Evolutionary conservation across 306 rosid species (phyloP).

Genomic region (Pachyrhizus erosus): DNA sequence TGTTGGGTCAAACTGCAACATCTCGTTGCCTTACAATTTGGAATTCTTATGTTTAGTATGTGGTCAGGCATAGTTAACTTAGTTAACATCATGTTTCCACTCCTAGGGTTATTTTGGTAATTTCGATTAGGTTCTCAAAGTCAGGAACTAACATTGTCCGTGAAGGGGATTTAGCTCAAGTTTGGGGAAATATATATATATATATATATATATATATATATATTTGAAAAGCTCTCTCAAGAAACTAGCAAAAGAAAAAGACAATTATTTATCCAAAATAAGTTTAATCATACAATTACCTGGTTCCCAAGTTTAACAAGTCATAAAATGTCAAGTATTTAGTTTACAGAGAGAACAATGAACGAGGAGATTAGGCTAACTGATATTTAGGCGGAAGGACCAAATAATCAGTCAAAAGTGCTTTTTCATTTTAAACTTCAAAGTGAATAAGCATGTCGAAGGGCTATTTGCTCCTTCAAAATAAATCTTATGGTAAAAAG

Average conservation of each 20-base stretch:
- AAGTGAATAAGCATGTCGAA: not conserved
- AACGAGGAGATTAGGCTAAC: not conserved
- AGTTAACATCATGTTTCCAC: not conserved
- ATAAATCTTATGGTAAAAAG: slow-evolving; percentile 1
- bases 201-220: no score
- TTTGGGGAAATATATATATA: not conserved
- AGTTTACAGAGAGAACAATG: not conserved
- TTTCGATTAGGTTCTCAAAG: not conserved
- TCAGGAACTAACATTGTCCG: not conserved
- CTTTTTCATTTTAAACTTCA: slow-evolving; percentile 5
- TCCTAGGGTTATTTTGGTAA: not conserved
- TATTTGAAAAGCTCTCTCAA: not conserved
- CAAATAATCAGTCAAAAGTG: slow-evolving; percentile 34
- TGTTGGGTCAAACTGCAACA: not conserved
- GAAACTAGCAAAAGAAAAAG: not conserved
- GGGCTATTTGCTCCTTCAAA: not conserved
- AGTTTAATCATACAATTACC: not conserved
- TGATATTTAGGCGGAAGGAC: not conserved
- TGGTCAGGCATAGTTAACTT: not conserved
- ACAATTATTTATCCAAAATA: not conserved
- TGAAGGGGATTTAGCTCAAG: not conserved
- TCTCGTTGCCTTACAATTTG: slow-evolving; percentile 2
- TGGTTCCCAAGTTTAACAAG: not conserved
- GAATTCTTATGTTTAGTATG: not conserved
- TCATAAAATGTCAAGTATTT: not conserved